Evolutionary conservation across 768 basidiomycete genomes (phyloP).

Genomic region (Botryobasidium botryosum): DNA sequence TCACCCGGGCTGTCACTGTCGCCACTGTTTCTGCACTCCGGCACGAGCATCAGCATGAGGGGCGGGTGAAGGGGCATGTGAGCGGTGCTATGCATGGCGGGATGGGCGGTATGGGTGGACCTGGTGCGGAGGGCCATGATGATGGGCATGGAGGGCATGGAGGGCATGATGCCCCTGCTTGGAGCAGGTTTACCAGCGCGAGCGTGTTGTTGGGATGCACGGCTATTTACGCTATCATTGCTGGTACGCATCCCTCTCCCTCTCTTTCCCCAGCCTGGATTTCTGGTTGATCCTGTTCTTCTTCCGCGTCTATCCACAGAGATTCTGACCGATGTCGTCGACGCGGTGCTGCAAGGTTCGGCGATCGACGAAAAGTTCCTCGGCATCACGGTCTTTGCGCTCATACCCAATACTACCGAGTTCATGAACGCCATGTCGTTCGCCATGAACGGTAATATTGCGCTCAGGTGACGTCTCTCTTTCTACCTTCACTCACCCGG

Average conservation of each 20-base stretch:
- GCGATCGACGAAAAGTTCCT: slow-evolving; percentile 97
- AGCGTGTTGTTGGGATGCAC: slow-evolving; percentile 84
- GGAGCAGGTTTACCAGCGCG: slow-evolving; percentile 82
- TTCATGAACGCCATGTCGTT: slow-evolving; percentile 99
- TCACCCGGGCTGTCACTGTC: slow-evolving; percentile 83
- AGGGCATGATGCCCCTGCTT: slow-evolving; percentile 90
- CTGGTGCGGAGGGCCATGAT: slow-evolving; percentile 20
- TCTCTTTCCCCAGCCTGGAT: neutral
- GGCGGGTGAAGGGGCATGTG: slow-evolving; percentile 30
- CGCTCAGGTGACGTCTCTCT: slow-evolving; percentile 49
- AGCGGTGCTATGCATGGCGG: slow-evolving; percentile 22
- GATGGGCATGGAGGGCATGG: slow-evolving; percentile 41
- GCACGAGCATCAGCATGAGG: slow-evolving; percentile 48
- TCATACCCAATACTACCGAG: slow-evolving; percentile 97
- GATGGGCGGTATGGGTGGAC: neutral
- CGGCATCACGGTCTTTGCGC: slow-evolving; percentile 87
- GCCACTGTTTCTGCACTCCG: slow-evolving; percentile 83
- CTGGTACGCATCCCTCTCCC: slow-evolving; percentile 39
- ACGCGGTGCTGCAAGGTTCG: slow-evolving; percentile 76
- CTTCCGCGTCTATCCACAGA: slow-evolving; percentile 31
- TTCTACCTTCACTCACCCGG: slow-evolving; percentile 5
- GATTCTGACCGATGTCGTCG: slow-evolving; percentile 86
- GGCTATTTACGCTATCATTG: slow-evolving; percentile 83
- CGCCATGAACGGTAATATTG: slow-evolving; percentile 91
- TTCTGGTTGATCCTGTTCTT: neutral